phyloP scores from a whole-genome alignment of 257 asterid genomes.

The Solanum dulcamara region DNA sequence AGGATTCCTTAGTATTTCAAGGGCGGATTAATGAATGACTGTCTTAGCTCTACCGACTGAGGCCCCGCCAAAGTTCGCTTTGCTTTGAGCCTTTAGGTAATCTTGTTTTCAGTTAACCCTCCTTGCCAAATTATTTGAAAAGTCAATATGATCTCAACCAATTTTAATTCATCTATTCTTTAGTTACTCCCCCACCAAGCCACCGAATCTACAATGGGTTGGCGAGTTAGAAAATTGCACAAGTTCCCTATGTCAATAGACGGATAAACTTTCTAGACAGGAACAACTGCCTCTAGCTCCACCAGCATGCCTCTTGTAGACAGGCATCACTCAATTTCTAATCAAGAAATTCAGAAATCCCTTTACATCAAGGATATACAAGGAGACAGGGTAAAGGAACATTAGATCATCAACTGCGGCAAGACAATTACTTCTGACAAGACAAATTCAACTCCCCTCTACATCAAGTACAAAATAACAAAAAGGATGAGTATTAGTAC shows the following conservation, averaged over 20 bases:
- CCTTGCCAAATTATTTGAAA: neutral
- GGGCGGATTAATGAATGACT: too few relatives aligned
- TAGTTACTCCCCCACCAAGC: neutral
- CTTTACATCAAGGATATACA: neutral
- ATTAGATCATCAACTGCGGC: neutral
- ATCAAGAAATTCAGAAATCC: neutral
- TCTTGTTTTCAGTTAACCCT: neutral
- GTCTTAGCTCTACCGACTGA: too few relatives aligned
- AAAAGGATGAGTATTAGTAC: constrained; percentile 17
- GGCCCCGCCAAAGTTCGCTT: too few relatives aligned
- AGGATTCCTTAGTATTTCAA: too few relatives aligned
- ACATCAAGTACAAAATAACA: neutral
- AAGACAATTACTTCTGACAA: neutral
- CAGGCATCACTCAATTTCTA: neutral
- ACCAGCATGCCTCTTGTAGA: neutral
- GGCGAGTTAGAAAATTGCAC: neutral
- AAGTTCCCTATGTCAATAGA: neutral
- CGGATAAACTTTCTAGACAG: neutral
- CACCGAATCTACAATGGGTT: neutral
- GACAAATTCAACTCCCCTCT: neutral
- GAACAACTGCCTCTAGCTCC: neutral
- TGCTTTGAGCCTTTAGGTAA: neutral
- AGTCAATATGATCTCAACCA: neutral
- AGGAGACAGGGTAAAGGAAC: neutral
- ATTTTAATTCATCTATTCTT: neutral